These are phyloP conservation scores for Oenanthe sinensis DNA, from an alignment of 129 eudicot genomes.

Conservation along the genomic window DNA sequence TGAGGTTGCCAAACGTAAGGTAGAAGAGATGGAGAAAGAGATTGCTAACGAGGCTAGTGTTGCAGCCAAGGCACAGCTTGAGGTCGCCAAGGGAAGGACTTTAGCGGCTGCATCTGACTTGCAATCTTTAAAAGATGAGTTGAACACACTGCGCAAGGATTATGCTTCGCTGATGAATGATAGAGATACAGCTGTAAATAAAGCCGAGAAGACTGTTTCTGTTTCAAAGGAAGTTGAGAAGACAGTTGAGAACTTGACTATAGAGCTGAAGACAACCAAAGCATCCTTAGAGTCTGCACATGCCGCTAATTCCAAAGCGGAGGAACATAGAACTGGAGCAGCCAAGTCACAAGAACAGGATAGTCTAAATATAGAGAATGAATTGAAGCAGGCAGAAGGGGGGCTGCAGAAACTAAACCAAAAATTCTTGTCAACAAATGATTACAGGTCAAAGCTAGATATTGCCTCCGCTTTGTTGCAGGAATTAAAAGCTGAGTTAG, in stretches of 20 bases:
- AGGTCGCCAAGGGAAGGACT: constrained; percentile 65
- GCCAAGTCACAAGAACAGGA: constrained; percentile 73
- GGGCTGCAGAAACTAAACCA: constrained; percentile 47
- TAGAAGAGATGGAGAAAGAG: constrained; percentile 88
- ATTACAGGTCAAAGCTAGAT: constrained; percentile 49
- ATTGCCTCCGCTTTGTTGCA: constrained; percentile 50
- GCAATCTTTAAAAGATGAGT: constrained; percentile 40
- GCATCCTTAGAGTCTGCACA: constrained; percentile 74
- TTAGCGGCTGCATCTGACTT: constrained; percentile 60
- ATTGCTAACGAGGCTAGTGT: constrained; percentile 72
- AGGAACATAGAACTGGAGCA: constrained; percentile 72
- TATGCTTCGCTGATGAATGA: constrained; percentile 43
- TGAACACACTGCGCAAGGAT: constrained; percentile 50
- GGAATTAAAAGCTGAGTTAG: constrained; percentile 62
- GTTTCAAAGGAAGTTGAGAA: constrained; percentile 66
- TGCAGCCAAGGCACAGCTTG: constrained; percentile 82
- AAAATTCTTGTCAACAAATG: constrained; percentile 37
- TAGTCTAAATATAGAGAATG: constrained; percentile 55
- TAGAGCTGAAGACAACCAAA: constrained; percentile 60
- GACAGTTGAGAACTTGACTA: constrained; percentile 68
- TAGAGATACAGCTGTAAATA: constrained; percentile 46
- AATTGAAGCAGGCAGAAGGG: constrained; percentile 59
- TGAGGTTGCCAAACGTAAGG: constrained; percentile 64
- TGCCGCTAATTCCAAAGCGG: constrained; percentile 78
- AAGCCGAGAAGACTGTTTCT: constrained; percentile 53